Evolutionary conservation across 164 flowering plant genomes (phyloP), one percentile per base, ranked within the genome.

Genomic region (Malania oleifera): DNA sequence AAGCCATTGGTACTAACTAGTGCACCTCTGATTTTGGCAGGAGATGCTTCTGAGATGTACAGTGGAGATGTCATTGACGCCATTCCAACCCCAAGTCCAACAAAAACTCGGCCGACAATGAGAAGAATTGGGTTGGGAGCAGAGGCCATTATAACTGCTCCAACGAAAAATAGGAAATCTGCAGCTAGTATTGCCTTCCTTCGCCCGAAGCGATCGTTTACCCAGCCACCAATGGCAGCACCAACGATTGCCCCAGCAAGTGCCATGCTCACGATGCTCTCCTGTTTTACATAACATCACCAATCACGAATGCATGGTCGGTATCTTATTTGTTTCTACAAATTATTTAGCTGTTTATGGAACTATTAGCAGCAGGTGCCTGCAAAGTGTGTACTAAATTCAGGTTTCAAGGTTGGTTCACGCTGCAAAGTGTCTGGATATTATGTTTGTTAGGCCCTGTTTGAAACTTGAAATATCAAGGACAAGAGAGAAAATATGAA

Each of bases 41-140:
- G 88, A 54, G 86, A 79, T 57, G 86, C 86, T 59, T 83, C 86
- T 0, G 88, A 85, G 39, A 83, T 81, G 73, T 83, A 85, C 1
- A 82, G 73, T 9, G 91, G 88, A 8, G 86, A 13, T 2, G 88
- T 79, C 84, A 85, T 79, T 1, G 88, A 82, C 1, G 88, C 83
- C 82, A 85, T 80, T 57, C 88, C 86, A 4, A 85, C 91, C 1
- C 87, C 87, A 5, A 85, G 67, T 20, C 87, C 87, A 0, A 82
- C 83, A 25, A 85, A 72, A 24, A 77, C 39, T 1, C 85, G 75
- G 5, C 87, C 91, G 35, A 69, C 20, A 50, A 85, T 82, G 70
- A 82, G 74, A 9, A 70, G 27, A 41, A 61, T 39, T 0, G 87
- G 84, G 57, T 54, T 67, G 0, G 70, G 78, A 46, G 91, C 80